Conservation (phyloP, 2,329 filamentous ascomycete species). For the Septoria petroselini region DNA sequence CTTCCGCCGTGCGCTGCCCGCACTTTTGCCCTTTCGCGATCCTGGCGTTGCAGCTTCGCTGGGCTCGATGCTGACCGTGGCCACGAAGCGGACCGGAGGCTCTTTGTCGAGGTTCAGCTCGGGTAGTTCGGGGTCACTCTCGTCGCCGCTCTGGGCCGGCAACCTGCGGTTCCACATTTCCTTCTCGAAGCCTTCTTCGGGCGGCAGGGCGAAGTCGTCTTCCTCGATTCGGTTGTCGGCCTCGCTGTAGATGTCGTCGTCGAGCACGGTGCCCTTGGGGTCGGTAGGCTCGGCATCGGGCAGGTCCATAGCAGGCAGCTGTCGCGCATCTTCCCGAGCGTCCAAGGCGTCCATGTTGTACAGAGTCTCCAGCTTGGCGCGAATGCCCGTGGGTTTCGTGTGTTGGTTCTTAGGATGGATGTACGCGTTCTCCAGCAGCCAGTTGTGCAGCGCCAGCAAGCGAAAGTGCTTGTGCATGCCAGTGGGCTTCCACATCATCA, state of each 20-base stretch:
- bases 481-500: slow-evolving; percentile 95
- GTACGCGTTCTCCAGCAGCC: slow-evolving; percentile 36
- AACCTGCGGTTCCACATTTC: slow-evolving; percentile 45
- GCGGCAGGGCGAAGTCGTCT: slow-evolving; percentile 45
- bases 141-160: slow-evolving; percentile 18
- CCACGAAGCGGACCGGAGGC: slow-evolving; percentile 36
- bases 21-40: slow-evolving; percentile 19
- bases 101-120: slow-evolving; percentile 36
- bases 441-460: slow-evolving; percentile 68
- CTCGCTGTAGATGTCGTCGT: slow-evolving; percentile 38
- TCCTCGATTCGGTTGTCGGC: slow-evolving; percentile 40
- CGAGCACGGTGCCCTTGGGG: slow-evolving; percentile 36
- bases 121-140: slow-evolving; percentile 29
- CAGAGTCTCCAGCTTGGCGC: slow-evolving; percentile 76
- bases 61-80: slow-evolving; percentile 34
- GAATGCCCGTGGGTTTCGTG: slow-evolving; percentile 86
- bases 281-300: slow-evolving; percentile 42
- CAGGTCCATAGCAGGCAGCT: slow-evolving; percentile 48
- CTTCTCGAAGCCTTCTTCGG: slow-evolving; percentile 40
- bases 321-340: slow-evolving; percentile 67
- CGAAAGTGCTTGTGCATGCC: slow-evolving; percentile 94
- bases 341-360: slow-evolving; percentile 86
- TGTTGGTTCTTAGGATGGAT: slow-evolving; percentile 51
- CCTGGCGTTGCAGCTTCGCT: slow-evolving; percentile 28
- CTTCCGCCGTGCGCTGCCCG: slow-evolving; percentile 19